Percentiles rank a stretch among this genome's conserved stretches.
Evolutionary conservation across 495 filamentous ascomycete genomes (phyloP).

Genomic region (Staphylotrichum tortipilum): DNA sequence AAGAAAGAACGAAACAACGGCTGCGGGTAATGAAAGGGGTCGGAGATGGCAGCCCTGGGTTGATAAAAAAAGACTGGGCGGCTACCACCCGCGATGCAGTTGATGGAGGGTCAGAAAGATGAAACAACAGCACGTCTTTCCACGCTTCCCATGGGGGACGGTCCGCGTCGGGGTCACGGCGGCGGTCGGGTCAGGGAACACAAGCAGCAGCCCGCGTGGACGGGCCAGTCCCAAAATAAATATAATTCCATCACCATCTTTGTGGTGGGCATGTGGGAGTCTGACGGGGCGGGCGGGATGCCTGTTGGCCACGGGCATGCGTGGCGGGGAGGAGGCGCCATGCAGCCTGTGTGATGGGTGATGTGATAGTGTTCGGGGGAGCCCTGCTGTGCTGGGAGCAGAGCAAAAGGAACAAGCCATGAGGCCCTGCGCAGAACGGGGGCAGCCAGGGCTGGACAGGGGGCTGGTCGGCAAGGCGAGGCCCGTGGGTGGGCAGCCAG

Average conservation of each 20-base stretch:
- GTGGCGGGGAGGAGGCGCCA: not conserved
- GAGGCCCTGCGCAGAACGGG: no score
- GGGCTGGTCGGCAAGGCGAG: slow-evolving; percentile 12
- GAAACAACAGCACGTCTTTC: slow-evolving; percentile 7
- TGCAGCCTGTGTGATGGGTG: slow-evolving; percentile 6
- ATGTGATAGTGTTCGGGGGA: no score
- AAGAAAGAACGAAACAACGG: slow-evolving; percentile 6
- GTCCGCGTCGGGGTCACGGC: no score
- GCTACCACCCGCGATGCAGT: slow-evolving; percentile 10
- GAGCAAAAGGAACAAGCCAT: not conserved
- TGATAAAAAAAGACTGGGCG: slow-evolving; percentile 23
- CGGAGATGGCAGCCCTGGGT: not conserved
- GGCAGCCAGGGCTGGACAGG: not conserved
- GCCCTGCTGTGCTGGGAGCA: no score
- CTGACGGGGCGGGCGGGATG: not conserved
- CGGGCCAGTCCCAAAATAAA: slow-evolving; percentile 2
- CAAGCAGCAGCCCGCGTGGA: not conserved
- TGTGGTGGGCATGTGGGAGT: not conserved
- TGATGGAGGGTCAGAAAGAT: slow-evolving; percentile 4
- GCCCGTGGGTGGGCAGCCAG: slow-evolving; percentile 7
- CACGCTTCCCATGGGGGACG: no score
- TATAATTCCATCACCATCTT: not conserved
- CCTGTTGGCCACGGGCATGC: not conserved
- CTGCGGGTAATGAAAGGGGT: not conserved
- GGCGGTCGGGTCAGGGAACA: no score